Conservation (phyloP, 495 filamentous ascomycete genomes). For the Lindgomyces ingoldianus region DNA sequence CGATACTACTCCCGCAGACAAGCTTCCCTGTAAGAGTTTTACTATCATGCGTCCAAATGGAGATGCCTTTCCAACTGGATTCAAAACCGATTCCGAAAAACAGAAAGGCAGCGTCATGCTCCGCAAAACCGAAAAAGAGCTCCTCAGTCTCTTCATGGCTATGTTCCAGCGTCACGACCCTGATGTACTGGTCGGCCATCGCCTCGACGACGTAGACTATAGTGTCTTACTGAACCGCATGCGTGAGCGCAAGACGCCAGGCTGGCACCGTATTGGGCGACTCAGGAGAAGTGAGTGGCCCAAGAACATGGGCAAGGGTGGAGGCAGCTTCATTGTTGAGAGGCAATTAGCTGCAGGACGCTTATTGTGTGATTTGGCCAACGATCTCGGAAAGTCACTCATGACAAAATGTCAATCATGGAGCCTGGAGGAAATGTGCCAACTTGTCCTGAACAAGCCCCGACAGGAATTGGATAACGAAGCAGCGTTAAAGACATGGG, state of each 20-base stretch:
- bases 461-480: constrained; percentile 87
- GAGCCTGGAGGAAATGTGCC: constrained; percentile 97
- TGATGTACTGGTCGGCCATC: constrained; percentile 93
- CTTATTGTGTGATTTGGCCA: constrained; percentile 89
- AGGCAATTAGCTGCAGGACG: constrained; percentile 86
- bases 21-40: constrained; percentile 84
- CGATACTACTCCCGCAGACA: constrained; percentile 85
- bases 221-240: constrained; percentile 85
- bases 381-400: constrained; percentile 94
- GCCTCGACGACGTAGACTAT: constrained; percentile 94
- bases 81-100: constrained; percentile 71
- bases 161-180: constrained; percentile 85
- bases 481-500: constrained; percentile 83
- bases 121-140: constrained; percentile 75
- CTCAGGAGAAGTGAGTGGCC: constrained; percentile 86
- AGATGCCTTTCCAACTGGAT: constrained; percentile 75
- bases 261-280: constrained; percentile 90
- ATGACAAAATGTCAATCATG: constrained; percentile 98
- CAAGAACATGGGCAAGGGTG: constrained; percentile 77
- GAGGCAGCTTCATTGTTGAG: constrained; percentile 88
- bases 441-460: constrained; percentile 72
- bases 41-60: constrained; percentile 84
- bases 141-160: constrained; percentile 84
- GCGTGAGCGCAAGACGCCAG: constrained; percentile 83
- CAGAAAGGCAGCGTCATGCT: constrained; percentile 74